phyloP scores from a whole-genome alignment of 2,329 filamentous ascomycete genomes.

The Trichoderma koningii region DNA sequence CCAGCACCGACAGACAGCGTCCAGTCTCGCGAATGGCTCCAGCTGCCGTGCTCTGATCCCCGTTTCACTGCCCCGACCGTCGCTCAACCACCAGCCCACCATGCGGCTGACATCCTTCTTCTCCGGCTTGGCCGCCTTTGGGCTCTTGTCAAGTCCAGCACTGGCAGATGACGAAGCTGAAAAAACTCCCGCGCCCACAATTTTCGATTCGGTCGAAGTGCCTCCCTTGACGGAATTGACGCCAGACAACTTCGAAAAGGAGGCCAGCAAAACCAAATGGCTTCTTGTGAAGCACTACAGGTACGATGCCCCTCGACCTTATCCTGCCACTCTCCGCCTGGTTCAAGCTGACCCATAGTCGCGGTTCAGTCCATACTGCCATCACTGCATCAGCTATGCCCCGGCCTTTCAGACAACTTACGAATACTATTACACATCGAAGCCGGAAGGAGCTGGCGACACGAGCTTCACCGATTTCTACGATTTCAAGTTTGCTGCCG shows the following conservation, averaged over 20 bases:
- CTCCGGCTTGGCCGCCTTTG: constrained; percentile 44
- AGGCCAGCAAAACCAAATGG: constrained; percentile 56
- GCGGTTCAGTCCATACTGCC: constrained; percentile 57
- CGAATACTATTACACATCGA: constrained; percentile 91
- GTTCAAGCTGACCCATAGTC: constrained; percentile 32
- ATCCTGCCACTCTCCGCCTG: background rate
- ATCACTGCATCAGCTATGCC: constrained; percentile 76
- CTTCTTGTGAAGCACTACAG: constrained; percentile 67
- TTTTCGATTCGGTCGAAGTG: constrained; percentile 67
- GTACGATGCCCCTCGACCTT: constrained; percentile 43
- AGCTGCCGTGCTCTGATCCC: background rate
- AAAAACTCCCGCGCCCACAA: constrained; percentile 50
- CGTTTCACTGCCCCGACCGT: background rate
- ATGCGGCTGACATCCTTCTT: constrained; percentile 46
- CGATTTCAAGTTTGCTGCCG: constrained; percentile 80
- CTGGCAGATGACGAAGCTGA: constrained; percentile 35
- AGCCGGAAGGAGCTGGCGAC: constrained; percentile 61
- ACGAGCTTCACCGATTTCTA: constrained; percentile 76
- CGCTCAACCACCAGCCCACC: constrained; percentile 26
- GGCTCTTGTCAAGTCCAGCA: constrained; percentile 27
- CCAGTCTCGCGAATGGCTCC: constrained; percentile 19
- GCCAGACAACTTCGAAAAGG: constrained; percentile 58
- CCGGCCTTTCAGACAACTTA: constrained; percentile 90
- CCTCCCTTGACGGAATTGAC: constrained; percentile 65
- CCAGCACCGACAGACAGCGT: constrained; percentile 4